phyloP scores from a whole-genome alignment of 176 grass and related monocot species.

The Tuctoria greenei region DNA sequence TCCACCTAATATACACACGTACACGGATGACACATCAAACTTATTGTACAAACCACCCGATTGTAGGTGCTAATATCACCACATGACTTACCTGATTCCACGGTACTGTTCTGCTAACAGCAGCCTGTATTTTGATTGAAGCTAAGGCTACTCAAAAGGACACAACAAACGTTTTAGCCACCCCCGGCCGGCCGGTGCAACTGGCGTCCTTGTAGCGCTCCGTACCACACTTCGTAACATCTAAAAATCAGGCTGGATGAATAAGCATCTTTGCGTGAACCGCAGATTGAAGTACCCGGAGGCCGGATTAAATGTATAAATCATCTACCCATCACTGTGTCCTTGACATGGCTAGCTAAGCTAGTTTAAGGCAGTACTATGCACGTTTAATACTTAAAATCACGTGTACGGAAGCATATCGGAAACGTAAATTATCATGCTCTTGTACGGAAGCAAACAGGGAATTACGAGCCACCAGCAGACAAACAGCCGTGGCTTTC shows the following conservation, averaged over 20 bases:
- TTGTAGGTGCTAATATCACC: neutral
- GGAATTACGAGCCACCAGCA: constrained; percentile 33
- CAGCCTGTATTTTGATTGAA: neutral
- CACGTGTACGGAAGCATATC: constrained; percentile 11
- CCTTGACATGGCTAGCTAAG: neutral
- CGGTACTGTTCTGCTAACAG: neutral
- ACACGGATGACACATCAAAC: neutral
- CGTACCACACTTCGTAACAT: too few relatives aligned
- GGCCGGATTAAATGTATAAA: neutral
- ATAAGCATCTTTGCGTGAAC: neutral
- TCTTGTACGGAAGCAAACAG: constrained; percentile 20
- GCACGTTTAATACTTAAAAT: constrained; percentile 7
- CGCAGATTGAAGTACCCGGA: neutral
- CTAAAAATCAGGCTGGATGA: neutral
- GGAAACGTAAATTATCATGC: neutral
- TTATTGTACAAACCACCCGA: neutral
- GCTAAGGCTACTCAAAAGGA: neutral
- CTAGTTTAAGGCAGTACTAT: neutral
- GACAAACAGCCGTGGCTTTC: constrained; percentile 59
- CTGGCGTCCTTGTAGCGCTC: neutral
- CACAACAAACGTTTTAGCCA: neutral
- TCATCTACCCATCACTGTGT: constrained; percentile 16
- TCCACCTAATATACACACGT: neutral
- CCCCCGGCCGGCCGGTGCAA: neutral
- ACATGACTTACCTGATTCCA: constrained; percentile 19